Conservation (phyloP, 73 alveolate genomes). For the Effrenium voratum region DNA sequence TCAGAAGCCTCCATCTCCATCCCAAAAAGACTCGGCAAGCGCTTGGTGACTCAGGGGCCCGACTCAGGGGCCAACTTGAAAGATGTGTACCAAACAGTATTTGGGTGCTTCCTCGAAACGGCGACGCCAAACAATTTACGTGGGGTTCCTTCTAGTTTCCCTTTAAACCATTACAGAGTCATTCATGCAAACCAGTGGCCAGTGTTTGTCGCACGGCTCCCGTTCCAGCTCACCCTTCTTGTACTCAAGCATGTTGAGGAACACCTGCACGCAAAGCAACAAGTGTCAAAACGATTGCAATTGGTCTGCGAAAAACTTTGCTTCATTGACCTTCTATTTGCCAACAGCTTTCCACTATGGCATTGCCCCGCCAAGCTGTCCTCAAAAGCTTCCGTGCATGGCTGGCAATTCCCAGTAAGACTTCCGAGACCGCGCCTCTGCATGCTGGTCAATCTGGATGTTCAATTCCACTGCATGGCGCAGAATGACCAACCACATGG, state of each 20-base stretch:
- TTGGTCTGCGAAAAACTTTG: background rate
- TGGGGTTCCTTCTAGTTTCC: too few species aligned
- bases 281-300: background rate
- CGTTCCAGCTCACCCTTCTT: conserved; percentile 63
- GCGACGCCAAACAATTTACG: too few species aligned
- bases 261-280: background rate
- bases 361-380: too few species aligned
- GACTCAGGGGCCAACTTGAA: too few species aligned
- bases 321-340: background rate
- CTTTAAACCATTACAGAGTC: background rate
- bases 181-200: conserved; percentile 3
- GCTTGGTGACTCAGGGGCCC: too few species aligned
- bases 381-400: too few species aligned
- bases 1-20: too few species aligned
- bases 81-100: too few species aligned
- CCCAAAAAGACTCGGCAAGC: too few species aligned
- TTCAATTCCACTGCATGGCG: conserved; percentile 62
- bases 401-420: too few species aligned
- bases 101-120: too few species aligned
- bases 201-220: conserved; percentile 33
- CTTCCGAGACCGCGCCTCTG: conserved; percentile 46
- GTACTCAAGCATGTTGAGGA: conserved; percentile 57
- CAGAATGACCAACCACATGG: conserved; percentile 72
- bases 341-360: too few species aligned
- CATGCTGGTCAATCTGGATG: conserved; percentile 82